phyloP scores from a whole-genome alignment of 352 stramenopile species.

The Phytophthora cactorum region DNA sequence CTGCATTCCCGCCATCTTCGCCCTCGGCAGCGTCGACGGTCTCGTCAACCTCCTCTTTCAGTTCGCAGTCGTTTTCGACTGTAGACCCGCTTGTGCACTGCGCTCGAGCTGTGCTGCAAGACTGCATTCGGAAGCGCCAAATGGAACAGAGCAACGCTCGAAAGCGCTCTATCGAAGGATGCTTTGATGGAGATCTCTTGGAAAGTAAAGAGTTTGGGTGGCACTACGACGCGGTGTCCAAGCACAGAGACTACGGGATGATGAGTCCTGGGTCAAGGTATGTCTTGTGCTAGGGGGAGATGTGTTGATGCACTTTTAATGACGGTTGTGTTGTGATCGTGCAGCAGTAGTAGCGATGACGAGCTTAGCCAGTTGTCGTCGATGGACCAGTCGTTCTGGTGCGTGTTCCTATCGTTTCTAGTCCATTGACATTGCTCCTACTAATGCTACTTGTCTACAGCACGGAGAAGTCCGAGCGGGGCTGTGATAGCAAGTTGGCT shows the following conservation, averaged over 20 bases:
- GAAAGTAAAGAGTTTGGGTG: slow-evolving; percentile 44
- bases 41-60: slow-evolving; percentile 51
- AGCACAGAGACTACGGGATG: slow-evolving; percentile 47
- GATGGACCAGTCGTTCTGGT: slow-evolving; percentile 74
- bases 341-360: slow-evolving; percentile 79
- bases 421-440: background rate
- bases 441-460: slow-evolving; percentile 21
- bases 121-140: slow-evolving; percentile 71
- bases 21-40: slow-evolving; percentile 49
- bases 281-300: slow-evolving; percentile 11
- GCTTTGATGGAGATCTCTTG: slow-evolving; percentile 38
- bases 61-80: slow-evolving; percentile 43
- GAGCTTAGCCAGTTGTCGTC: slow-evolving; percentile 77
- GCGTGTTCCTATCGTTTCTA: slow-evolving; percentile 11
- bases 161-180: slow-evolving; percentile 74
- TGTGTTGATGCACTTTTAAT: background rate
- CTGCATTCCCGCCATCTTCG: slow-evolving; percentile 21
- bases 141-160: slow-evolving; percentile 61
- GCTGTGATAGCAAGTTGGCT: slow-evolving; percentile 56
- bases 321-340: slow-evolving; percentile 1
- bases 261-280: slow-evolving; percentile 63
- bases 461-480: slow-evolving; percentile 47
- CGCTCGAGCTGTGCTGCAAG: slow-evolving; percentile 67
- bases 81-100: slow-evolving; percentile 68
- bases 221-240: slow-evolving; percentile 42